Conservation (phyloP, 2,329 filamentous ascomycete species). For the Cladorrhinum sp. region DNA sequence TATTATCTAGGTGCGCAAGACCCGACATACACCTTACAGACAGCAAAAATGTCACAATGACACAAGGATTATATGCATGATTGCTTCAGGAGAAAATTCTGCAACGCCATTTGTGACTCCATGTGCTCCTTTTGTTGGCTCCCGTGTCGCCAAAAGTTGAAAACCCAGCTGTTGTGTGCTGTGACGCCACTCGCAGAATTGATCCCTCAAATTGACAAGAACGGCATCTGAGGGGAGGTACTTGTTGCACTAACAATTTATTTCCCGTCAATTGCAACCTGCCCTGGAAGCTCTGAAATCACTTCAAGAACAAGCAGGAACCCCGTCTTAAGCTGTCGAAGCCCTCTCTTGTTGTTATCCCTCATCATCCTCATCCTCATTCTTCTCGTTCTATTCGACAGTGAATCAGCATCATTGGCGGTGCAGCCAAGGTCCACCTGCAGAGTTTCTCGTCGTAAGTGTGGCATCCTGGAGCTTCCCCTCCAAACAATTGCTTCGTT, state of each 20-base stretch:
- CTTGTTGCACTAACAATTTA: conserved; percentile 26
- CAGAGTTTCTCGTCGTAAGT: neutral
- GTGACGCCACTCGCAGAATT: conserved; percentile 20
- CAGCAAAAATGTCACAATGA: neutral
- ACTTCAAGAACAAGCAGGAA: conserved; percentile 18
- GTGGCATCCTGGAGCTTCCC: conserved; percentile 9
- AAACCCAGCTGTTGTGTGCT: conserved; percentile 3
- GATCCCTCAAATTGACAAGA: conserved; percentile 18
- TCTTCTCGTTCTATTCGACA: neutral
- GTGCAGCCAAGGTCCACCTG: neutral
- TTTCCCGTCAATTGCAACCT: conserved; percentile 13
- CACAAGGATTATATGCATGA: neutral
- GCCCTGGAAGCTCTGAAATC: conserved; percentile 22
- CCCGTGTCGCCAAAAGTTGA: conserved; percentile 1
- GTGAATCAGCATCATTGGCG: neutral
- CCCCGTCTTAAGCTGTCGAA: conserved; percentile 11
- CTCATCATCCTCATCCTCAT: conserved; percentile 1
- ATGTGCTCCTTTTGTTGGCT: neutral
- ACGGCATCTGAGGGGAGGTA: conserved; percentile 18
- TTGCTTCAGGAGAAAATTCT: neutral
- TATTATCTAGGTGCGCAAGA: neutral
- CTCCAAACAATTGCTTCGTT: conserved; percentile 12
- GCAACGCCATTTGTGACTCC: neutral
- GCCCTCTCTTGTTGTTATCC: conserved; percentile 12
- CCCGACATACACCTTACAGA: no score